Conservation (phyloP, 768 basidiomycete genomes). For the Russula sp. region DNA sequence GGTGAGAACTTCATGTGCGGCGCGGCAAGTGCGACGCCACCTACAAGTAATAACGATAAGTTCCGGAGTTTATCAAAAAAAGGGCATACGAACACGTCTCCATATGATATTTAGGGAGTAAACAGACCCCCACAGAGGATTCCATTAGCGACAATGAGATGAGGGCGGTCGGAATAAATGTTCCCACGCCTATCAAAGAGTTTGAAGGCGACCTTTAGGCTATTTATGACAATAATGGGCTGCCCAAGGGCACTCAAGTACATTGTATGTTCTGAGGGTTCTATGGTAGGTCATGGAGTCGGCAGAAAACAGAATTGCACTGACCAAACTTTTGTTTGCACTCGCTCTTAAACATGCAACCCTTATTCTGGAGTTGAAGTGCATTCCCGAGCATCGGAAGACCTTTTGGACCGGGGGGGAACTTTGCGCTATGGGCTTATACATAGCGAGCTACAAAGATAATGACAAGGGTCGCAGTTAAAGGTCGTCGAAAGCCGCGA, state of each 20-base stretch:
- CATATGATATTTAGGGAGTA: neutral
- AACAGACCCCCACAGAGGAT: neutral
- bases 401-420: conserved; percentile 9
- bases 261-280: neutral
- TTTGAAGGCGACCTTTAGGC: neutral
- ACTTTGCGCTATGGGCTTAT: conserved; percentile 6
- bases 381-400: conserved; percentile 9
- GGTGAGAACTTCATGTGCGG: neutral
- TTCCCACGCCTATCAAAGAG: neutral
- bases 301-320: neutral
- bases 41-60: neutral
- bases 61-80: neutral
- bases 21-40: neutral
- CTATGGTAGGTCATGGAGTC: neutral
- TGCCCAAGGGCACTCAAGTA: neutral
- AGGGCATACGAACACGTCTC: neutral
- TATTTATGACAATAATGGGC: neutral
- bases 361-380: neutral
- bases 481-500: neutral
- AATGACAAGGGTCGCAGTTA: neutral
- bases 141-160: neutral
- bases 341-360: neutral
- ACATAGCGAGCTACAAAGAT: neutral
- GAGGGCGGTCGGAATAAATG: neutral
- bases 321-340: conserved; percentile 11